phyloP scores from a whole-genome alignment of 1,139 yeast species.

The Scheffersomyces insectosa region DNA sequence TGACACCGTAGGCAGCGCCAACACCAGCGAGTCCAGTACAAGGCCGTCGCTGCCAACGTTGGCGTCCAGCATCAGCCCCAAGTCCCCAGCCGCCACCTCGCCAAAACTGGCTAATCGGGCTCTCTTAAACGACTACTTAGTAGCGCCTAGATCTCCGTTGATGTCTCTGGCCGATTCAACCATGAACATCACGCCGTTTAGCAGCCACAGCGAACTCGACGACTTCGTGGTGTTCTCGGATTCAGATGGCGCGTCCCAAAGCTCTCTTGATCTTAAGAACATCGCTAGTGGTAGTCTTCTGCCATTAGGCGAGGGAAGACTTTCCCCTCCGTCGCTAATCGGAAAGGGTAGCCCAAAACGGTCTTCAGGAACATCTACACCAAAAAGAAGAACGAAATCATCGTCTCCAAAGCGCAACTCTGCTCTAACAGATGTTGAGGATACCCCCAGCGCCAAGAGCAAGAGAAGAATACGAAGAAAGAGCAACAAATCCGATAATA shows the following conservation, averaged over 20 bases:
- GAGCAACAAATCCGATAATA: slow-evolving; percentile 29
- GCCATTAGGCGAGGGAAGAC: neutral
- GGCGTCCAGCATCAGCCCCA: no score
- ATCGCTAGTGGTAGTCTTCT: slow-evolving; percentile 1
- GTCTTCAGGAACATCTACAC: neutral
- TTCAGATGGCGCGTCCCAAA: slow-evolving; percentile 40
- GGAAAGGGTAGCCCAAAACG: neutral
- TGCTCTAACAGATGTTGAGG: slow-evolving; percentile 14
- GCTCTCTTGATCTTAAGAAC: slow-evolving; percentile 20
- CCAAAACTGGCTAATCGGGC: slow-evolving; percentile 2
- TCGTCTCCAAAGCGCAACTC: neutral
- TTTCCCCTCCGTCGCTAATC: neutral
- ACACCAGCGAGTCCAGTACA: no score
- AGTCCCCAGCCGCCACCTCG: neutral
- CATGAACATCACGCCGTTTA: slow-evolving; percentile 25
- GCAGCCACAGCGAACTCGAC: slow-evolving; percentile 22
- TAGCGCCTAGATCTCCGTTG: slow-evolving; percentile 25
- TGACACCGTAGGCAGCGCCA: neutral
- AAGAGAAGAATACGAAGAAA: slow-evolving; percentile 32
- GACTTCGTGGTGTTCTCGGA: slow-evolving; percentile 41
- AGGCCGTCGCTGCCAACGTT: no score
- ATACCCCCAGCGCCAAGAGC: slow-evolving; percentile 22
- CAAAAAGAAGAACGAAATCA: neutral
- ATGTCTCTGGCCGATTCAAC: slow-evolving; percentile 17
- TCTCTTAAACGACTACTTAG: slow-evolving; percentile 3